Conservation (phyloP, 257 asterid genomes). For the Ilex asprella region DNA sequence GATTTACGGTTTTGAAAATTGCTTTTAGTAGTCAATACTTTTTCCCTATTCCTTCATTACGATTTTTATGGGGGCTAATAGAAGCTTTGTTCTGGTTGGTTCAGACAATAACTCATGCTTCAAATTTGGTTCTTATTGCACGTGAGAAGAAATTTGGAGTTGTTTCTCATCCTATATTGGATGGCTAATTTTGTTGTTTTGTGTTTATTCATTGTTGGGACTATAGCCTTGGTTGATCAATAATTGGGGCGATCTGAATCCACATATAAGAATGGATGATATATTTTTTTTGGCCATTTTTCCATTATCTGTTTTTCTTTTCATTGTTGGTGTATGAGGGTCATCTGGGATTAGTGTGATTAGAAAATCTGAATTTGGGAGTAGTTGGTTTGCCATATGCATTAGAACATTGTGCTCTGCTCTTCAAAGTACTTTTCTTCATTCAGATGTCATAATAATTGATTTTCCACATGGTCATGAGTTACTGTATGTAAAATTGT, state of each 20-base stretch:
- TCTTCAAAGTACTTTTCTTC: too few relatives aligned
- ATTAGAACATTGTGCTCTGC: too few relatives aligned
- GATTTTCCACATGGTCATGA: too few relatives aligned
- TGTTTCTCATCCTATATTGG: conserved; percentile 38
- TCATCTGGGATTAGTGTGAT: conserved; percentile 21
- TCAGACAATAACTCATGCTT: conserved; percentile 33
- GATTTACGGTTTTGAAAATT: too few relatives aligned
- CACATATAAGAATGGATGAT: too few relatives aligned
- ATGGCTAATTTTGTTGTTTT: conserved; percentile 4
- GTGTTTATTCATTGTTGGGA: conserved; percentile 20
- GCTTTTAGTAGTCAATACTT: too few relatives aligned
- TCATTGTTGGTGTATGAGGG: conserved; percentile 30
- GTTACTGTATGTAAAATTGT: too few relatives aligned
- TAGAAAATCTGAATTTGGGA: conserved; percentile 8
- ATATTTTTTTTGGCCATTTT: conserved; percentile 25
- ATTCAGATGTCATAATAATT: too few relatives aligned
- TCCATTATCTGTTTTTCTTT: conserved; percentile 32
- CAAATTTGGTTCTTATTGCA: conserved; percentile 27
- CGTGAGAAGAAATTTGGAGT: conserved; percentile 45
- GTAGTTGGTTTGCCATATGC: too few relatives aligned
- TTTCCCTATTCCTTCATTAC: too few relatives aligned
- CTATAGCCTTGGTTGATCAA: conserved; percentile 28
- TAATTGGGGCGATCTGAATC: conserved; percentile 1
- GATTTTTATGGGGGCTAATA: conserved; percentile 35
- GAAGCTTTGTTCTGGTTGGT: conserved; percentile 29